phyloP scores from a whole-genome alignment of 2,329 filamentous ascomycete species.

The Pyricularia pennisetigena region DNA sequence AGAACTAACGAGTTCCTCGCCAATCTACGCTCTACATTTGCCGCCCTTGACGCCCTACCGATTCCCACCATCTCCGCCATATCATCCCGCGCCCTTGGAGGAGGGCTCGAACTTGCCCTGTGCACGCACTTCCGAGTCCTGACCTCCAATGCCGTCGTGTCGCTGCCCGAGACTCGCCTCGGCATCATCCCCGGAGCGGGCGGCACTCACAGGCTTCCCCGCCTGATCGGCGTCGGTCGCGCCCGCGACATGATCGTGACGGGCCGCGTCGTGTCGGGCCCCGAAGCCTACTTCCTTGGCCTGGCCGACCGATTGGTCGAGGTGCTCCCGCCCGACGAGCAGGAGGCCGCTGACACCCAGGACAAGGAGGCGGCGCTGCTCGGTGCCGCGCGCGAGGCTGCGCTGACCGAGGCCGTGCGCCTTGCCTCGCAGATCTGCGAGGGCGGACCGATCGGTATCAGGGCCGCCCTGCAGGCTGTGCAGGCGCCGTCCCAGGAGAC shows the following conservation, averaged over 20 bases:
- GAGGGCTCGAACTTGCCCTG: conserved; percentile 86
- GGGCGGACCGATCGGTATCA: conserved; percentile 67
- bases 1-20: conserved; percentile 74
- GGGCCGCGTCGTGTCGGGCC: conserved; percentile 69
- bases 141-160: conserved; percentile 66
- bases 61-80: conserved; percentile 88
- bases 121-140: conserved; percentile 85
- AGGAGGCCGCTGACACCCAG: conserved; percentile 2
- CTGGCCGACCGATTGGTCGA: conserved; percentile 87
- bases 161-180: conserved; percentile 81
- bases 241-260: conserved; percentile 90
- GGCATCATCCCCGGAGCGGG: conserved; percentile 94
- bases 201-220: conserved; percentile 79
- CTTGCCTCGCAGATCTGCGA: conserved; percentile 81
- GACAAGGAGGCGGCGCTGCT: conserved; percentile 31
- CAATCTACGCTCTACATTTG: conserved; percentile 67
- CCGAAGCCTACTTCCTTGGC: conserved; percentile 87
- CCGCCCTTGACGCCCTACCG: conserved; percentile 61
- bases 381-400: conserved; percentile 52
- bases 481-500: conserved; percentile 60
- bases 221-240: conserved; percentile 66
- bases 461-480: conserved; percentile 72
- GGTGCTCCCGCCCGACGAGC: conserved; percentile 30
- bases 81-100: conserved; percentile 77
- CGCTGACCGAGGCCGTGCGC: conserved; percentile 65